Percentiles rank a stretch among this genome's conserved stretches.
phyloP scores from a whole-genome alignment of 2,329 filamentous ascomycete species.

The Phyllosticta citrichinensis region DNA sequence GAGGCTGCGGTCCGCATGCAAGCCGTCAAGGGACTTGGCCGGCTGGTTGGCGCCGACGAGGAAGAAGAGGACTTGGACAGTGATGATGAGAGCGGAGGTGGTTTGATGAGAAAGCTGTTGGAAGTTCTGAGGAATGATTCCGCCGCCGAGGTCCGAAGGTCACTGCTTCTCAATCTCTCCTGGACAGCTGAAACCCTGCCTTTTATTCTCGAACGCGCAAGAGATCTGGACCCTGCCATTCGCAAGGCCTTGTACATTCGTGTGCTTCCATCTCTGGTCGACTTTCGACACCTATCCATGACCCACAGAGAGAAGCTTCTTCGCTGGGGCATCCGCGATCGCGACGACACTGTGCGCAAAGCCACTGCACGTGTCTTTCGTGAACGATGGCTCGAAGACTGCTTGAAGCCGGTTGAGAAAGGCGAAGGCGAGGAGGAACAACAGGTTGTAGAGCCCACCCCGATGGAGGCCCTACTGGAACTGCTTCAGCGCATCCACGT shows the following conservation, averaged over 20 bases:
- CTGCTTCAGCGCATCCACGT: slow-evolving; percentile 90
- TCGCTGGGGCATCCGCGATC: slow-evolving; percentile 85
- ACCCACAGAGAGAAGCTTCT: slow-evolving; percentile 93
- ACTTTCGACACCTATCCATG: slow-evolving; percentile 87
- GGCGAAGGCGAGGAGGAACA: neutral
- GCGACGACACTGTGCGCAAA: slow-evolving; percentile 89
- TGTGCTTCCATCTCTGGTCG: slow-evolving; percentile 76
- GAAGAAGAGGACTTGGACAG: slow-evolving; percentile 53
- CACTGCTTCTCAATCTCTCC: slow-evolving; percentile 82
- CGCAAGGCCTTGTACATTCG: slow-evolving; percentile 78
- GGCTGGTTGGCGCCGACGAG: slow-evolving; percentile 61
- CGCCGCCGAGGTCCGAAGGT: slow-evolving; percentile 83
- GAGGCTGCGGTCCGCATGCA: slow-evolving; percentile 87
- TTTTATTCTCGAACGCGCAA: slow-evolving; percentile 78
- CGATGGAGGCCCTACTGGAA: slow-evolving; percentile 75
- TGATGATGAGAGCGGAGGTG: slow-evolving; percentile 54
- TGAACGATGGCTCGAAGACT: slow-evolving; percentile 97
- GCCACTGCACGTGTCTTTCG: slow-evolving; percentile 83
- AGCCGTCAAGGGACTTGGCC: slow-evolving; percentile 80
- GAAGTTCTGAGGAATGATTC: slow-evolving; percentile 89
- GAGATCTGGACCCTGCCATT: slow-evolving; percentile 78
- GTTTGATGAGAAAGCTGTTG: slow-evolving; percentile 71
- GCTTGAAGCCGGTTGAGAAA: slow-evolving; percentile 47
- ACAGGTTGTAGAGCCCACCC: slow-evolving; percentile 50
- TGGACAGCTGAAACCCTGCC: slow-evolving; percentile 73